Evolutionary conservation across 371 early-diverging fungal species (phyloP), one percentile per base, ranked within the genome.

Genomic region (Actinomucor elegans): DNA sequence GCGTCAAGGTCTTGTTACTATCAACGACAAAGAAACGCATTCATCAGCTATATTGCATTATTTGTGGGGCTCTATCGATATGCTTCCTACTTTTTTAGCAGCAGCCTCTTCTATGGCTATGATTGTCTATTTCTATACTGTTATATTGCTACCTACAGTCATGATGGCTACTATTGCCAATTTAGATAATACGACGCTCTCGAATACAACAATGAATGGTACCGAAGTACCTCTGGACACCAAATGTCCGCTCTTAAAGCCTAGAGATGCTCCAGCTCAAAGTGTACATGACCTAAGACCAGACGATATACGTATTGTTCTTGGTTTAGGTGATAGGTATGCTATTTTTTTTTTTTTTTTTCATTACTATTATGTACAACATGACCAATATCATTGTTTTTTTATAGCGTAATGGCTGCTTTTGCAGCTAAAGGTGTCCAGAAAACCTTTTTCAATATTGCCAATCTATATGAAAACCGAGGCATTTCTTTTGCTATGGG

Each of bases 281-380:
- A 57, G 49, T 9, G 77, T 77, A 5, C 56, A 56, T 20, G 78
- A 80, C 44, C 52, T 80, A 20, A 63, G 84, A n/a, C 66, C 77
- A 2, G 84, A 87, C 63, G 86, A 88, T 58, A 81, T 88, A 38
- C 64, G 66, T 26, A 70, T 85, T 4, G 67, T 88, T 7, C 71
- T 82, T 12, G 83, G 86, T 4, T 46, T 89, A 9, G 90, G 88
- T 17, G 90, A 88, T 46, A 77, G 76, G 76, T 75, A 63, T 6
- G 28, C 1, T 9, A 11, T 37, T 17, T 23, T 31, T 35, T 23
- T n/a, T n/a, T n/a, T n/a, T n/a, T n/a, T n/a, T n/a, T n/a, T n/a
- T n/a, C n/a, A n/a, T n/a, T n/a, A n/a, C n/a, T n/a, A n/a, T n/a
- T n/a, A n/a, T n/a, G n/a, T n/a, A n/a, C n/a, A n/a, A n/a, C n/a